These are phyloP conservation scores for Alliaria petiolata DNA, from an alignment of 345 rosid genomes.

Conservation along the genomic window DNA sequence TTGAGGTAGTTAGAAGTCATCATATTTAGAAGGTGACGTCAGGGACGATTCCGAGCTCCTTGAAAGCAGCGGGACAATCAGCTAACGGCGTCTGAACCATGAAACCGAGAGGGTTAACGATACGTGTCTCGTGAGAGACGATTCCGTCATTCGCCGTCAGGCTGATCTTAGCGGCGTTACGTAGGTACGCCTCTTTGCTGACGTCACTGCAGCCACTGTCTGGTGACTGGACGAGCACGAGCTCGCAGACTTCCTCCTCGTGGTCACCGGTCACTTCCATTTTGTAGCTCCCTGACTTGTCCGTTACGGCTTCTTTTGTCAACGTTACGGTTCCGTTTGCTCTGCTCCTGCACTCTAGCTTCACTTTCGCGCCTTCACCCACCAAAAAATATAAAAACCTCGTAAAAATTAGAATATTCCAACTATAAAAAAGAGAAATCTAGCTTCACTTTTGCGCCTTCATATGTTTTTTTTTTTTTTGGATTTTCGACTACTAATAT, in stretches of 20 bases:
- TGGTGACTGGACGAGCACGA: slow-evolving; percentile 36
- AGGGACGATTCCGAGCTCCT: slow-evolving; percentile 49
- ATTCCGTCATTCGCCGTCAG: slow-evolving; percentile 49
- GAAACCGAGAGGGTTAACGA: slow-evolving; percentile 61
- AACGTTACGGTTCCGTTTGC: slow-evolving; percentile 32
- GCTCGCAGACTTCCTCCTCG: slow-evolving; percentile 61
- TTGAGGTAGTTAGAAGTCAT: background rate
- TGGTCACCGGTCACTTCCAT: slow-evolving; percentile 52
- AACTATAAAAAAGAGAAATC: no score
- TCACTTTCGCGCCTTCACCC: slow-evolving; percentile 47
- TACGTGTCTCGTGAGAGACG: slow-evolving; percentile 34
- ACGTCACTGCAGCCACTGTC: slow-evolving; percentile 42
- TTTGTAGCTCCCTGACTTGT: slow-evolving; percentile 39
- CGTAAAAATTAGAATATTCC: no score
- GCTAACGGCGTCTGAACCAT: slow-evolving; percentile 40
- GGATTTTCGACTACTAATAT: no score
- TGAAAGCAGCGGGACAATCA: slow-evolving; percentile 45
- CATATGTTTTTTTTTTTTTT: no score
- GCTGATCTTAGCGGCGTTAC: slow-evolving; percentile 43
- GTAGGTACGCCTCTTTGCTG: slow-evolving; percentile 27
- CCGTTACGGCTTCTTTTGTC: slow-evolving; percentile 38
- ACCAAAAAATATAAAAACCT: background rate
- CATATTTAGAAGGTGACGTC: slow-evolving; percentile 17
- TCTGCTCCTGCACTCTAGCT: slow-evolving; percentile 51
- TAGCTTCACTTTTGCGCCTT: no score